Conservation (phyloP, 2,329 filamentous ascomycete genomes). For the Colletotrichum aenigma region DNA sequence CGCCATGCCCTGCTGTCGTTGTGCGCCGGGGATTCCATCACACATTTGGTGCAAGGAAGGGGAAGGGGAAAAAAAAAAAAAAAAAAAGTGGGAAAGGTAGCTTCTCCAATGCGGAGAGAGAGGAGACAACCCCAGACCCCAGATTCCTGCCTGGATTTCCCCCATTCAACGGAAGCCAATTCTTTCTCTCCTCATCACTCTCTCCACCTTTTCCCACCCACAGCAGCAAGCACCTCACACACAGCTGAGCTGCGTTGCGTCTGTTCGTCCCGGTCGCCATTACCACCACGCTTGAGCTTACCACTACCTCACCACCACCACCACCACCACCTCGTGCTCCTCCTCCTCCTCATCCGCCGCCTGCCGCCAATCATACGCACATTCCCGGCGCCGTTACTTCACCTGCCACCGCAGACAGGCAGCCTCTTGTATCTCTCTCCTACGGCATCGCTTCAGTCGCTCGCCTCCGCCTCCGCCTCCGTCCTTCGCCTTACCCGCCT, state of each 20-base stretch:
- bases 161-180: conserved; percentile 27
- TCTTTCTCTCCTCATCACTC: conserved; percentile 24
- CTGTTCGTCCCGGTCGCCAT: conserved; percentile 6
- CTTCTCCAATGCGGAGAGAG: conserved; percentile 46
- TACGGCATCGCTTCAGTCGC: background rate
- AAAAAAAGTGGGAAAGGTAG: background rate
- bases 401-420: background rate
- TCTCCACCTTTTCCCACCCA: conserved; percentile 32
- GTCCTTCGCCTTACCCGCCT: background rate
- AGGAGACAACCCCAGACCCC: conserved; percentile 36
- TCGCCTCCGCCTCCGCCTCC: no score
- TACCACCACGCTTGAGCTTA: conserved; percentile 8
- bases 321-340: background rate
- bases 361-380: conserved; percentile 9
- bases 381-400: conserved; percentile 15
- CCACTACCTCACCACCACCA: background rate
- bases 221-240: conserved; percentile 21
- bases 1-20: background rate
- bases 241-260: background rate
- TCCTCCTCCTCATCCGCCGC: background rate
- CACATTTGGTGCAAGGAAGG: background rate
- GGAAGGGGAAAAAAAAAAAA: background rate
- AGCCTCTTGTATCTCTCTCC: background rate
- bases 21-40: background rate
- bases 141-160: conserved; percentile 20